phyloP scores from a whole-genome alignment of 805 yeast species.

The Candida peoriensis region DNA sequence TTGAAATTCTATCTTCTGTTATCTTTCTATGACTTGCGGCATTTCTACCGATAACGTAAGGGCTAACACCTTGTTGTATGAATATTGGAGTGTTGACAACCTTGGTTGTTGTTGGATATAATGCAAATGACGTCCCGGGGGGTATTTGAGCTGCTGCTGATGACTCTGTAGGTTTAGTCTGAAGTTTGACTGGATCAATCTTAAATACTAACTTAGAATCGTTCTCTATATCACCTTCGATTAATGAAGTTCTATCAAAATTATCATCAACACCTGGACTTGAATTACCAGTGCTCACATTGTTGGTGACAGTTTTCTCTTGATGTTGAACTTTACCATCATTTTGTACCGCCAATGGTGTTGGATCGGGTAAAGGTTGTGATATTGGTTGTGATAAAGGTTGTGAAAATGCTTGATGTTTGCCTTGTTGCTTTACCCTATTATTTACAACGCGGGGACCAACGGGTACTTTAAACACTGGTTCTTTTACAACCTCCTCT shows the following conservation, averaged over 20 bases:
- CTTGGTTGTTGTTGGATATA: slow-evolving; percentile 47
- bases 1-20: slow-evolving; percentile 74
- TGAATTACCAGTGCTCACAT: too few species aligned
- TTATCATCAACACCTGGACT: slow-evolving; percentile 10
- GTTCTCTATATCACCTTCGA: slow-evolving; percentile 8
- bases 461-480: slow-evolving; percentile 20
- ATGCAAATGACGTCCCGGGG: slow-evolving; percentile 56
- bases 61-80: slow-evolving; percentile 63
- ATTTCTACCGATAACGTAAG: slow-evolving; percentile 71
- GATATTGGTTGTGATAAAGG: slow-evolving; percentile 10
- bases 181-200: not conserved
- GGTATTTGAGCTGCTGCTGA: slow-evolving; percentile 28
- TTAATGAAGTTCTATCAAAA: slow-evolving; percentile 20
- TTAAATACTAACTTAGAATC: too few species aligned
- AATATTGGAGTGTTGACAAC: slow-evolving; percentile 42
- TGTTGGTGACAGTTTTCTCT: slow-evolving; percentile 6
- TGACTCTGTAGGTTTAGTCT: not conserved
- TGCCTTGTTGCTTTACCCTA: not conserved
- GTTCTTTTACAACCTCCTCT: slow-evolving; percentile 8
- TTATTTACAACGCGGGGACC: slow-evolving; percentile 11
- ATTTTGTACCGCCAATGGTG: too few species aligned
- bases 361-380: too few species aligned
- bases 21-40: slow-evolving; percentile 56
- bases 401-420: slow-evolving; percentile 6
- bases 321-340: not conserved